phyloP scores from a whole-genome alignment of 1,139 yeast species.

The Debaryomyces psychrophilus region DNA sequence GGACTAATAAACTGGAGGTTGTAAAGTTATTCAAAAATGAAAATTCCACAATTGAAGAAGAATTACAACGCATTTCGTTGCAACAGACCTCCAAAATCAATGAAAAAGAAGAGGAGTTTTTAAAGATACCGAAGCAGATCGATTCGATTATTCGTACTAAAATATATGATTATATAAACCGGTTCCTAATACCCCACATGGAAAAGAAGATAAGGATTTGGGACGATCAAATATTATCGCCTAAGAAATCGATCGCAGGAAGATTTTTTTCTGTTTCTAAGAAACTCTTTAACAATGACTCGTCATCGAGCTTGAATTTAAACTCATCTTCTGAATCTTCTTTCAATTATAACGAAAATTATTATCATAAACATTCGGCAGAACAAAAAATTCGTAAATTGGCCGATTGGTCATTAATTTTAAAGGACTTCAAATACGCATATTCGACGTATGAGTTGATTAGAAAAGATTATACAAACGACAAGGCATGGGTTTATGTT shows the following conservation, averaged over 20 bases:
- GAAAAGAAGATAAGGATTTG: conserved; percentile 71
- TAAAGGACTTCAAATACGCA: conserved; percentile 85
- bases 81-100: conserved; percentile 21
- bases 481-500: conserved; percentile 80
- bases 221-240: conserved; percentile 74
- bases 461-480: conserved; percentile 75
- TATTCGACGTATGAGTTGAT: conserved; percentile 81
- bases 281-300: conserved; percentile 50
- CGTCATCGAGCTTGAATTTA: conserved; percentile 3
- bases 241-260: conserved; percentile 73
- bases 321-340: conserved; percentile 19
- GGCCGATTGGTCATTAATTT: conserved; percentile 91
- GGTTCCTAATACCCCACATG: conserved; percentile 75
- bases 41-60: conserved; percentile 58
- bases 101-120: conserved; percentile 11
- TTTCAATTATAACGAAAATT: conserved; percentile 51
- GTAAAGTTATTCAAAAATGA: conserved; percentile 31
- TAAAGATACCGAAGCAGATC: conserved; percentile 39
- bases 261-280: conserved; percentile 71
- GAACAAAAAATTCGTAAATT: conserved; percentile 79
- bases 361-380: conserved; percentile 61
- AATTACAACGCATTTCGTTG: conserved; percentile 44
- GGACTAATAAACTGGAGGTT: conserved; percentile 11
- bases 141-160: conserved; percentile 44
- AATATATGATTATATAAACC: conserved; percentile 58